Conservation (phyloP, 345 rosid genomes). For the Salix koriyanagi region DNA sequence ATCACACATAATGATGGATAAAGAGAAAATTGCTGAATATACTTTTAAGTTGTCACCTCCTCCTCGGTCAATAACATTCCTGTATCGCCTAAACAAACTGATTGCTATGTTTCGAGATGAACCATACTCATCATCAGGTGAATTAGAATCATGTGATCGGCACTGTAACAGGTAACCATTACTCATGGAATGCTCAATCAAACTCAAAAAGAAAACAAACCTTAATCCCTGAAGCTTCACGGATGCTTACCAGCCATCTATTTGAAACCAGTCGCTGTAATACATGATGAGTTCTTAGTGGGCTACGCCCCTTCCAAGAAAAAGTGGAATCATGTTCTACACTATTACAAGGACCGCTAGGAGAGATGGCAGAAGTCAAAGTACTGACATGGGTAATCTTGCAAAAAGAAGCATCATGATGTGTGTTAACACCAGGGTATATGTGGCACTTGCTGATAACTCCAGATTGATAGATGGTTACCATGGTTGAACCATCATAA, state of each 20-base stretch:
- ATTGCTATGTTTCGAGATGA: constrained; percentile 85
- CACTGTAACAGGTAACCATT: constrained; percentile 38
- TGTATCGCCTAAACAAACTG: constrained; percentile 79
- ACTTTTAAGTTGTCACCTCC: constrained; percentile 91
- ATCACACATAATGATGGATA: constrained; percentile 11
- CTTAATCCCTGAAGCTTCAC: background rate
- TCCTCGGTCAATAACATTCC: constrained; percentile 78
- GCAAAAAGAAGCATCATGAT: constrained; percentile 23
- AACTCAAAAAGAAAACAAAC: background rate
- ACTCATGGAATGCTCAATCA: background rate
- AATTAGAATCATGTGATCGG: constrained; percentile 41
- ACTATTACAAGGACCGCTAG: constrained; percentile 22
- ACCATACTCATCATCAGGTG: constrained; percentile 75
- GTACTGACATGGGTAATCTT: constrained; percentile 20
- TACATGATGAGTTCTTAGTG: constrained; percentile 23
- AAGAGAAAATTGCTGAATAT: constrained; percentile 31
- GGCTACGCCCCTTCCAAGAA: constrained; percentile 34
- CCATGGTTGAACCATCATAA: constrained; percentile 61
- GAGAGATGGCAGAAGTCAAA: constrained; percentile 27
- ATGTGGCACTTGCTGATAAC: constrained; percentile 31
- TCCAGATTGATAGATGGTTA: constrained; percentile 42
- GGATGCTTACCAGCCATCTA: constrained; percentile 54
- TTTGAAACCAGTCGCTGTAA: constrained; percentile 27
- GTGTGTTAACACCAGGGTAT: constrained; percentile 15
- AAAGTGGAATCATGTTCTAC: constrained; percentile 28